Evolutionary conservation across 345 rosid species (phyloP).

Genomic region (Gossypium mustelinum): DNA sequence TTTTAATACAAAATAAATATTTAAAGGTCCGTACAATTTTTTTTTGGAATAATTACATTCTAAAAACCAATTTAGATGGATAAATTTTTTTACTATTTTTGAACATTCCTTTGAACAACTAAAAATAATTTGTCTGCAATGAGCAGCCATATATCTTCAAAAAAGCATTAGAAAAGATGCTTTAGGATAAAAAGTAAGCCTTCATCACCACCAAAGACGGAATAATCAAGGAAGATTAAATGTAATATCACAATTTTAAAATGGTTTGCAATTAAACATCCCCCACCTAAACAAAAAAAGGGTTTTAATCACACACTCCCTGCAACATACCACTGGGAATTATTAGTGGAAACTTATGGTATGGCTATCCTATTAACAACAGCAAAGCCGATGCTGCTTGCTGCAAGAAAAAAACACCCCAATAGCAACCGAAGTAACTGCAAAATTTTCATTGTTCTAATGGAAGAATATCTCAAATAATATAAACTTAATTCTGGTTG

Average conservation of each 20-base stretch:
- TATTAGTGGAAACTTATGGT: slow-evolving; percentile 19
- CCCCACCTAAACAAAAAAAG: not conserved
- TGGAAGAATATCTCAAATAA: not conserved
- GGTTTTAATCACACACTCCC: not conserved
- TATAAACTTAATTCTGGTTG: slow-evolving; percentile 19
- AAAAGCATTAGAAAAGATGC: not conserved
- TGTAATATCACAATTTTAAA: not conserved
- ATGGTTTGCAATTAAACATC: not conserved
- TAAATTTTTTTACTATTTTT: too few species aligned
- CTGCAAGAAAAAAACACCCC: slow-evolving; percentile 25
- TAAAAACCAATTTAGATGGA: too few species aligned
- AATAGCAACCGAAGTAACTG: slow-evolving; percentile 15
- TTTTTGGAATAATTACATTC: too few species aligned
- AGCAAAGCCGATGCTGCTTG: slow-evolving; percentile 25
- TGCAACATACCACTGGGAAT: slow-evolving; percentile 9
- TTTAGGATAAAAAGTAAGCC: not conserved
- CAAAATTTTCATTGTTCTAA: slow-evolving; percentile 20
- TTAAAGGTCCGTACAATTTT: too few species aligned
- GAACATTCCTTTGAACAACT: too few species aligned
- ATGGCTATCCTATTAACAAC: slow-evolving; percentile 19
- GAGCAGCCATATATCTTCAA: not conserved
- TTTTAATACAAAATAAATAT: too few species aligned
- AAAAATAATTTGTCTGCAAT: too few species aligned
- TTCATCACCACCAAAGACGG: not conserved
- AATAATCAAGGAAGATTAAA: not conserved